These are phyloP conservation scores for Bryopsis sp. DNA, from an alignment of 139 green algal genomes.

Conservation along the genomic window DNA sequence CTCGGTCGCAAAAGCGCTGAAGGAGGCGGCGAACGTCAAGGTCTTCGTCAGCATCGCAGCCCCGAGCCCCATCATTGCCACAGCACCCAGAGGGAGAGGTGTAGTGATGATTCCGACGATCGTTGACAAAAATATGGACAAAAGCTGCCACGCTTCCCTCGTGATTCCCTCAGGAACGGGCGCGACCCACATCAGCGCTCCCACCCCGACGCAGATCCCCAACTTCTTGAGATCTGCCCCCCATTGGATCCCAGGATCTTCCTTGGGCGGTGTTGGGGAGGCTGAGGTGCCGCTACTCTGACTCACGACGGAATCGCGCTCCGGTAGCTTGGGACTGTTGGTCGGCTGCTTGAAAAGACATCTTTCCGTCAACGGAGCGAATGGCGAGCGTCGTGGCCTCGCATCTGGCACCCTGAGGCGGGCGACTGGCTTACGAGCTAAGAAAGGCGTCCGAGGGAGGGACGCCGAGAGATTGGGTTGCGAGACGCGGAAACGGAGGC, in stretches of 20 bases:
- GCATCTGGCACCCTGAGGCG: too few relatives aligned
- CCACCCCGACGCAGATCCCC: conserved; percentile 68
- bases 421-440: too few relatives aligned
- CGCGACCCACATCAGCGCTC: conserved; percentile 62
- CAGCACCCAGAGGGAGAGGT: conserved; percentile 90
- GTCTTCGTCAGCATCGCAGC: conserved; percentile 87
- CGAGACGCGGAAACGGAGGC: too few relatives aligned
- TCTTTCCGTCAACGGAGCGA: too few relatives aligned
- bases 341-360: too few relatives aligned
- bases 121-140: conserved; percentile 79
- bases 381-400: too few relatives aligned
- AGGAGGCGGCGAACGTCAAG: conserved; percentile 92
- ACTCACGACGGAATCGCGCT: too few relatives aligned
- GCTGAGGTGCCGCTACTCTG: not conserved
- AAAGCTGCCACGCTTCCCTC: conserved; percentile 66
- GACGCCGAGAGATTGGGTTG: too few relatives aligned
- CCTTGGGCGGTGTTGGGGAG: not conserved
- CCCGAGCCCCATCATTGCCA: conserved; percentile 93
- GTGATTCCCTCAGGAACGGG: conserved; percentile 72
- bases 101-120: conserved; percentile 93
- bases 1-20: conserved; percentile 90
- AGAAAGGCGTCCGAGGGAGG: too few relatives aligned
- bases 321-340: too few relatives aligned
- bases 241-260: conserved; percentile 17
- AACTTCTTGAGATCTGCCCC: conserved; percentile 65